Evolutionary conservation across 805 yeast species (phyloP), one percentile per base, ranked within the genome.

Genomic region (Nakazawaea ishiwadae): DNA sequence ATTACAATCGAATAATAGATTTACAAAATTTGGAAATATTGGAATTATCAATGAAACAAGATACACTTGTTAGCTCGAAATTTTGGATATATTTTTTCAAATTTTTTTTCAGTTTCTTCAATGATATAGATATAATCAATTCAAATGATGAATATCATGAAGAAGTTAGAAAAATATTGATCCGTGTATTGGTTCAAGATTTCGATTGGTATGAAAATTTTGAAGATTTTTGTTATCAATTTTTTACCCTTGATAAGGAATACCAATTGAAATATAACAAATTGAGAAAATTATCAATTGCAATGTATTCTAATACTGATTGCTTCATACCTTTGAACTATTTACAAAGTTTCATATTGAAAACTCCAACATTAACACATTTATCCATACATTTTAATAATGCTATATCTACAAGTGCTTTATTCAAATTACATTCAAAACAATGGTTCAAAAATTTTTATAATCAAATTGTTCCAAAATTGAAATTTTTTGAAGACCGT

Each of bases 21-120:
- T 7, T 36, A 9, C 6, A 7, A 4, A 17, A n/a, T 4, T 18
- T 36, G 18, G n/a, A 27, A 3, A 26, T 9, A 16, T 18, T 36
- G 23, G 39, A 36, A 28, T 18, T 36, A 28, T 27, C 31, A 9
- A 17, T 36, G n/a, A 26, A 15, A 14, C 33, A 27, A 17, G 26
- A 27, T 3, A 28, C 19, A 17, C 17, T 27, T 27, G 23, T 19
- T 18, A 6, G 15, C 10, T 27, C 12, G 11, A n/a, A 8, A 27
- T 28, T 36, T 24, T 23, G 18, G 8, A 18, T 19, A 14, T 33
- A 36, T 14, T 19, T 36, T 5, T 36, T 36, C 24, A 36, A 36
- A 36, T 36, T 27, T 18, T 18, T 36, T 3, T 36, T 36, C 23
- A 36, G 39, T 28, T 36, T 36, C 24, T 27, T 36, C 16, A 36